Conservation (phyloP, 1,284 basidiomycete species). For the Kwoniella shivajii region DNA sequence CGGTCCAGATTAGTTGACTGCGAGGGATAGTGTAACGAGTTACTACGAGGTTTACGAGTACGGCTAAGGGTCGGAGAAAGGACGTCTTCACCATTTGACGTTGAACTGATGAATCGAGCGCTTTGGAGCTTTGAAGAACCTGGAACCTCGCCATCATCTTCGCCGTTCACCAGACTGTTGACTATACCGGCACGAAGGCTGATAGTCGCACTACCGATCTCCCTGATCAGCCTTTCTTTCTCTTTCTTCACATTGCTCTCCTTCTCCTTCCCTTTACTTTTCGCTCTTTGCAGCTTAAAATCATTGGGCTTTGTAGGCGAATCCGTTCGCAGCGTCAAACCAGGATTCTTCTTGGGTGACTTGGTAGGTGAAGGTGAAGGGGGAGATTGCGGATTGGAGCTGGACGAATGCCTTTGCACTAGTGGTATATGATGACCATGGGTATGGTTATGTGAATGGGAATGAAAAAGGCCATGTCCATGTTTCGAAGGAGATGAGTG, state of each 20-base stretch:
- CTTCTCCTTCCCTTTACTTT: conserved; percentile 16
- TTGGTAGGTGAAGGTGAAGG: conserved; percentile 8
- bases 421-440: conserved; percentile 12
- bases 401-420: background rate
- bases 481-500: conserved; percentile 11
- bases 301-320: background rate
- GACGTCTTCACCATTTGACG: background rate
- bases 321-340: background rate
- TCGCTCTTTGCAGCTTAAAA: conserved; percentile 10
- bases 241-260: conserved; percentile 12
- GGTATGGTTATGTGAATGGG: conserved; percentile 5
- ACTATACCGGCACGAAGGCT: conserved; percentile 27
- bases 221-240: conserved; percentile 7
- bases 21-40: conserved; percentile 34
- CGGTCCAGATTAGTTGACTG: conserved; percentile 5
- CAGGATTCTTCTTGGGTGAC: conserved; percentile 16
- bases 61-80: too few species aligned
- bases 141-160: conserved; percentile 15
- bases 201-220: conserved; percentile 40
- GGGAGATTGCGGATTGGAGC: conserved; percentile 4
- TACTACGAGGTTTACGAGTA: conserved; percentile 11
- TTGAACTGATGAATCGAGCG: background rate
- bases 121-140: background rate
- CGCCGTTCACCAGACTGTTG: conserved; percentile 19
- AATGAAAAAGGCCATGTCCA: conserved; percentile 12